Evolutionary conservation across 208 protist species (phyloP).

Genomic region (Acanthamoeba lenticulata): DNA sequence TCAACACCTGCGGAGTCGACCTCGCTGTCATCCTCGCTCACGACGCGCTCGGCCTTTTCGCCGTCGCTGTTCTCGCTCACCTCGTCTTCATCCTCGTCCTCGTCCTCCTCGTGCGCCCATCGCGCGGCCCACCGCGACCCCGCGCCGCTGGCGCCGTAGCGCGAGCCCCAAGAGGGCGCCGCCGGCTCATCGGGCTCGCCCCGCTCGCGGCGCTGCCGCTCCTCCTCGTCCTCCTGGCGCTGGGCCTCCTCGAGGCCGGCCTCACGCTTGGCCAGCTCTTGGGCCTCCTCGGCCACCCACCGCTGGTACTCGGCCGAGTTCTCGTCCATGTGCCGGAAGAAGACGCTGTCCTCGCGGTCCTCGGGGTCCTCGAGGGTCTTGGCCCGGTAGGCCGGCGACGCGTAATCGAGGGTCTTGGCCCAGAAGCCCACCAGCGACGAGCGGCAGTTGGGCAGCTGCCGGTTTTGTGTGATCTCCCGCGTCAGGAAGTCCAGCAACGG

Average conservation of each 20-base stretch:
- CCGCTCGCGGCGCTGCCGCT: neutral
- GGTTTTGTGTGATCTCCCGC: conserved; percentile 37
- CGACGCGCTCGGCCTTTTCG: neutral
- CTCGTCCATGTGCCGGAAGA: conserved; percentile 54
- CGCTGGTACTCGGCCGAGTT: conserved; percentile 37
- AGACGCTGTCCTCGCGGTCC: conserved; percentile 56
- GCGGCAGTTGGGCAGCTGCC: conserved; percentile 33
- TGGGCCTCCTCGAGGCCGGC: conserved; percentile 13
- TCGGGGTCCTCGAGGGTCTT: conserved; percentile 56
- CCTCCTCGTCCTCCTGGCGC: neutral
- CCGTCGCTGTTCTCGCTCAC: neutral
- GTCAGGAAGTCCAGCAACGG: conserved; percentile 66
- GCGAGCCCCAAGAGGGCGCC: neutral
- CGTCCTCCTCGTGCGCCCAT: neutral
- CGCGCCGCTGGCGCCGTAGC: neutral
- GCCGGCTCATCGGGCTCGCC: neutral
- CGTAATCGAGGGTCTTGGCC: conserved; percentile 28
- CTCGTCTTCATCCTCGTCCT: neutral
- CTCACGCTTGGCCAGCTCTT: neutral
- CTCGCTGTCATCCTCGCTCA: neutral
- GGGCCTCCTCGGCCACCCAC: conserved; percentile 39
- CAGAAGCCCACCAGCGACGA: conserved; percentile 45
- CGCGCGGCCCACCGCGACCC: neutral
- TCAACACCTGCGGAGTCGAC: neutral
- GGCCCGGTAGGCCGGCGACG: neutral